Evolutionary conservation across 257 asterid genomes (phyloP), one percentile per base, ranked within the genome.

Genomic region (Leptodermis oblonga): DNA sequence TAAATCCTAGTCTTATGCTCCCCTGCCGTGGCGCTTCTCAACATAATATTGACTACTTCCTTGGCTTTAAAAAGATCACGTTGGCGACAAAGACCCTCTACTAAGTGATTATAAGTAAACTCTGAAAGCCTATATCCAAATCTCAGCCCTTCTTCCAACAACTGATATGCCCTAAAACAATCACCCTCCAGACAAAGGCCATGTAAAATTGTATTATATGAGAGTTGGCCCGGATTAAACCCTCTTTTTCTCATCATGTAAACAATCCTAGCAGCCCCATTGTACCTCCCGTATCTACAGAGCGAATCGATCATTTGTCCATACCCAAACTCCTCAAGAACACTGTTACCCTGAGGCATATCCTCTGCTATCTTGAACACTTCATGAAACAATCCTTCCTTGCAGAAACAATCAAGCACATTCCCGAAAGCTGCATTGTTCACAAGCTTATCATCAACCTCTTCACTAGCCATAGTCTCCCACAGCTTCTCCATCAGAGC

Each of bases 161-260:
- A 70, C 79, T 90, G 98, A 70, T 80, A 90, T 4, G 98, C 97
- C 79, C 97, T 82, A 23, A 82, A 83, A 82, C 69, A 84, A 82
- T 90, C 96, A 14, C 85, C 85, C 48, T 86, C 92, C 39, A 68
- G 79, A 71, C 96, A 83, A 11, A 88, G 82, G 55, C 98, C 97
- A 62, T 90, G 97, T 7, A 90, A 81, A 60, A 90, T 82, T 31
- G 89, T 71, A 73, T 90, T 88, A 75, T 90, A 90, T 0, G 92
- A 84, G n/a, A 81, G 75, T 70, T 78, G 69, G 68, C 94, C 81
- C 1, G 96, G 97, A n/a, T 41, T 23, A 6, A 81, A 52, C 7
- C 96, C 95, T 76, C 82, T 83, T 85, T 85, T 90, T 51, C 86
- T 88, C 97, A 93, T 93, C 75, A 93, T 82, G 70, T 93, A 90